Percentiles rank a stretch among this genome's conserved stretches.
Conservation (phyloP, 306 rosid species). For the Pachyrhizus erosus region DNA sequence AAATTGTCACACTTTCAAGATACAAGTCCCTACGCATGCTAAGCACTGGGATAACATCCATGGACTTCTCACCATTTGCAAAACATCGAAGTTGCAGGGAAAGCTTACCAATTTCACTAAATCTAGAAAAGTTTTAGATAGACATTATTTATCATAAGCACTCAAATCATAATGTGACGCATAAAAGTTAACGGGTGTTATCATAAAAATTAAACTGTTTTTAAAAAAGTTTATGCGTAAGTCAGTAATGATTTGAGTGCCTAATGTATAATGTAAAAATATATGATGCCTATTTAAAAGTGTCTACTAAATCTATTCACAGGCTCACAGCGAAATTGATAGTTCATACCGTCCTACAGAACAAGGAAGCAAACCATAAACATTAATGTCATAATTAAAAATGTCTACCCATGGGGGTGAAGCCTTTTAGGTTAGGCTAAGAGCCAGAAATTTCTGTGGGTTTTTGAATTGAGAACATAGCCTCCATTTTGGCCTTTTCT, state of each 20-base stretch:
- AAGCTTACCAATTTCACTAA: conserved; percentile 20
- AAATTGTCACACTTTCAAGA: neutral
- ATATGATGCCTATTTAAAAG: conserved; percentile 8
- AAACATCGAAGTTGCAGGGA: conserved; percentile 9
- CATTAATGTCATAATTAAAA: too few relatives aligned
- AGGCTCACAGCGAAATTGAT: conserved; percentile 13
- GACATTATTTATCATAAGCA: neutral
- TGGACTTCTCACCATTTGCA: conserved; percentile 23
- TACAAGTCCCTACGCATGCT: conserved; percentile 2
- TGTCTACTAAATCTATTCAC: conserved; percentile 29
- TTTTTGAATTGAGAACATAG: conserved; percentile 79
- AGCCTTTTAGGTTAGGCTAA: conserved; percentile 64
- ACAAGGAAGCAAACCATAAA: too few relatives aligned
- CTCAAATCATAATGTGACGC: conserved; percentile 14
- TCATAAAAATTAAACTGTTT: neutral
- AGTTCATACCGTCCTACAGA: conserved; percentile 17
- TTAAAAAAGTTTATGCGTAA: neutral
- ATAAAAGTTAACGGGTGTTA: neutral
- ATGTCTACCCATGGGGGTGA: neutral
- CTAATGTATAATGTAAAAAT: neutral
- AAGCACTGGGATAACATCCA: conserved; percentile 24
- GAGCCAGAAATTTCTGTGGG: conserved; percentile 91
- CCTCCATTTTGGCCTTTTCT: conserved; percentile 86
- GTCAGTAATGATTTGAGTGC: conserved; percentile 28
- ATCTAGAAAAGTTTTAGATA: conserved; percentile 22